A percentile compares a stretch with the other conserved stretches of the same genome.
These are phyloP conservation scores for Penicilliopsis zonata DNA, from an alignment of 495 filamentous ascomycete genomes.

Conservation along the genomic window DNA sequence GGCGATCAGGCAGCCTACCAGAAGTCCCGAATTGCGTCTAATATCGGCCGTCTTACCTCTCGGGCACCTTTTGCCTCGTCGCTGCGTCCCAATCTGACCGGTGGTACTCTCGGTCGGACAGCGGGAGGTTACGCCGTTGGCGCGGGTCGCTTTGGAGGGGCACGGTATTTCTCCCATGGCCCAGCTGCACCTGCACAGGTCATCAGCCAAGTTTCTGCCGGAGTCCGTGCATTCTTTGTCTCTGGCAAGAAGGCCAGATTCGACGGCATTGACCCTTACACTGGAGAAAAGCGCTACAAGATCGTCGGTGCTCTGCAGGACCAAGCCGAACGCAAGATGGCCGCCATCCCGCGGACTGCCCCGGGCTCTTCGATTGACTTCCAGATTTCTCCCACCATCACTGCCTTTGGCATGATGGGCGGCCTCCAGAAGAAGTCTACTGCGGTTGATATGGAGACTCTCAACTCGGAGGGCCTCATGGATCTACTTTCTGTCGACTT, in stretches of 20 bases:
- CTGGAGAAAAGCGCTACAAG: constrained; percentile 69
- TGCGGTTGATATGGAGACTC: constrained; percentile 28
- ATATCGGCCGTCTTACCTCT: constrained; percentile 53
- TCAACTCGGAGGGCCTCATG: constrained; percentile 71
- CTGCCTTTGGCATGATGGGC: constrained; percentile 55
- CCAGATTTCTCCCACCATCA: constrained; percentile 74
- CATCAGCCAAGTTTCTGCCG: constrained; percentile 85
- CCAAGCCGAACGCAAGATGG: constrained; percentile 50
- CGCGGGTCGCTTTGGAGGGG: constrained; percentile 55
- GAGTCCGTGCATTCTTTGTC: constrained; percentile 80
- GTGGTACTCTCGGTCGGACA: constrained; percentile 72
- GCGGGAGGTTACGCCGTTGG: constrained; percentile 77
- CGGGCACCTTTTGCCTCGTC: constrained; percentile 81
- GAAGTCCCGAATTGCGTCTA: constrained; percentile 51
- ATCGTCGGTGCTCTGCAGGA: constrained; percentile 58
- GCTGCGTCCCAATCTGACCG: constrained; percentile 84
- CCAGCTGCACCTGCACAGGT: constrained; percentile 79
- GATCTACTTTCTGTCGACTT: constrained; percentile 82
- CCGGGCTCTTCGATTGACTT: constrained; percentile 80
- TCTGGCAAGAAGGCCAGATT: constrained; percentile 76
- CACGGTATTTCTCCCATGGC: constrained; percentile 80
- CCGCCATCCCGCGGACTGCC: constrained; percentile 35
- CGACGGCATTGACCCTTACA: constrained; percentile 53
- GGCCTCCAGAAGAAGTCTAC: constrained; percentile 19
- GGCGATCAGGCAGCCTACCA: constrained; percentile 54